Evolutionary conservation across 805 yeast species (phyloP).

Genomic region (Saccharomyces eubayanus): DNA sequence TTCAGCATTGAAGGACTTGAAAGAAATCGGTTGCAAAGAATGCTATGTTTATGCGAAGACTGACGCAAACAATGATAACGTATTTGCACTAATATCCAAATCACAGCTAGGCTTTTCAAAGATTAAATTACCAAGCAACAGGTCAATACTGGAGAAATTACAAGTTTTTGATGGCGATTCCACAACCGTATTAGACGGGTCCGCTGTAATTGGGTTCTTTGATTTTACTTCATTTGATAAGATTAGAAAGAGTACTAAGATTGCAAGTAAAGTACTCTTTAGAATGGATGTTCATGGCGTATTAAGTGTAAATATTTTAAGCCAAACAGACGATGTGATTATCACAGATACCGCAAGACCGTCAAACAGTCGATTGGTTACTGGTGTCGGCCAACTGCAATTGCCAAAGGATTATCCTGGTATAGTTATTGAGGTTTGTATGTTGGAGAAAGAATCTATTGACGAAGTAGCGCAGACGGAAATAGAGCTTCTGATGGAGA

Average conservation of each 20-base stretch:
- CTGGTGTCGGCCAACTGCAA: conserved; percentile 7
- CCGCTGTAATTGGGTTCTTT: conserved; percentile 39
- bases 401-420: conserved; percentile 35
- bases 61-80: conserved; percentile 22
- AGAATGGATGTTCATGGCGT: conserved; percentile 47
- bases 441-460: conserved; percentile 29
- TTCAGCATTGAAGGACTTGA: conserved; percentile 48
- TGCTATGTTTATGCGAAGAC: conserved; percentile 40
- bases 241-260: conserved; percentile 39
- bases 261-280: conserved; percentile 46
- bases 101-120: conserved; percentile 71
- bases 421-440: conserved; percentile 34
- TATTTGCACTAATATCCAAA: conserved; percentile 46
- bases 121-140: conserved; percentile 55
- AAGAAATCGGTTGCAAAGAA: conserved; percentile 45
- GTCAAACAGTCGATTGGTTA: conserved; percentile 3
- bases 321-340: conserved; percentile 29
- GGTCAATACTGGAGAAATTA: conserved; percentile 53
- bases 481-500: conserved; percentile 22
- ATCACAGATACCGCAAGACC: conserved; percentile 19
- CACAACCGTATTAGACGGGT: conserved; percentile 16
- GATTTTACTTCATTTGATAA: conserved; percentile 42
- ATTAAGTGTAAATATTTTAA: conserved; percentile 39
- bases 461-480: conserved; percentile 20
- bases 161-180: conserved; percentile 30